Evolutionary conservation across 2,329 filamentous ascomycete species (phyloP).

Genomic region (Aspergillus ochraceus): DNA sequence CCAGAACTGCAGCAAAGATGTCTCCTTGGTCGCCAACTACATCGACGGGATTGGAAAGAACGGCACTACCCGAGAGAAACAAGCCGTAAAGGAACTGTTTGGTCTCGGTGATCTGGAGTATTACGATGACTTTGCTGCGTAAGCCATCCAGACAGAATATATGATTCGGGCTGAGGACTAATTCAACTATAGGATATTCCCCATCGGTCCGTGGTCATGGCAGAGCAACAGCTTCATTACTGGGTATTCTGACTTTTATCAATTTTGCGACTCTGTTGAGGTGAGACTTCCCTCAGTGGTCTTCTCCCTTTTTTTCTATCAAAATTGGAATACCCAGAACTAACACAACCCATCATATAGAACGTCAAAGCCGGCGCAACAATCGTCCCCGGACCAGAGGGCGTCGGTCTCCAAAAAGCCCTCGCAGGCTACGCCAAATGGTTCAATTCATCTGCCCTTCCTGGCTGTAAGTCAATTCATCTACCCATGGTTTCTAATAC

Average conservation of each 20-base stretch:
- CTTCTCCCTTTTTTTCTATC: no score
- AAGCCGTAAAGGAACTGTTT: conserved; percentile 53
- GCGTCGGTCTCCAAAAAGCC: conserved; percentile 57
- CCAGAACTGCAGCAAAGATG: conserved; percentile 57
- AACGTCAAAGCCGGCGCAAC: conserved; percentile 31
- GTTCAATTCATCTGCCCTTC: conserved; percentile 49
- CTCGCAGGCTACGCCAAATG: conserved; percentile 57
- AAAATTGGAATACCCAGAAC: no score
- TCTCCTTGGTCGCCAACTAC: conserved; percentile 53
- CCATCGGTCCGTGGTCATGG: conserved; percentile 60
- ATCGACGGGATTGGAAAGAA: conserved; percentile 52
- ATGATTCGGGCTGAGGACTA: not conserved
- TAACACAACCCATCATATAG: conserved; percentile 17
- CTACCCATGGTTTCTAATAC: not conserved
- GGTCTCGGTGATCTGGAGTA: conserved; percentile 52
- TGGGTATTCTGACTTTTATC: conserved; percentile 47
- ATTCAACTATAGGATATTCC: conserved; percentile 43
- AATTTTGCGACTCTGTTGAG: not conserved
- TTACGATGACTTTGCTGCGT: conserved; percentile 55
- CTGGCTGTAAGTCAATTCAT: conserved; percentile 28
- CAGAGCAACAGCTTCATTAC: conserved; percentile 54
- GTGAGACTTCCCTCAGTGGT: not conserved
- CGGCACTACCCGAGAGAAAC: conserved; percentile 44
- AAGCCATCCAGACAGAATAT: conserved; percentile 3
- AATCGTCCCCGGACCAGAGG: conserved; percentile 38